Base-by-base conservation (phyloP, 768 basidiomycete species). In the Phylloporus sp. region DNA sequence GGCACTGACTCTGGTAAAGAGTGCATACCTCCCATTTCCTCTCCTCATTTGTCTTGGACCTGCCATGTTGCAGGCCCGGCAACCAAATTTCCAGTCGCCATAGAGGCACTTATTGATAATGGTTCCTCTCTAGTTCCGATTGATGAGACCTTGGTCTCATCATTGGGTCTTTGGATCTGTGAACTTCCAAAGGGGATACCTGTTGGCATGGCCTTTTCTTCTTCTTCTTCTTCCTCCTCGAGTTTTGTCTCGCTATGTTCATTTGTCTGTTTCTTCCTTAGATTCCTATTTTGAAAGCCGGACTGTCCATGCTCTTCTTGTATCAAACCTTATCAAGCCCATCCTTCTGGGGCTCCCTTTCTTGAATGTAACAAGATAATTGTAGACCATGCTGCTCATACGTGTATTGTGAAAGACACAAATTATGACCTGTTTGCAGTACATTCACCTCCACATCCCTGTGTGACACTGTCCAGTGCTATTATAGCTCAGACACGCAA, bases 301-400 rank as follows among this genome's bases (percentile, higher is more conserved):
- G n/a, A n/a, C n/a, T n/a, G n/a, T n/a, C n/a, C n/a, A n/a, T n/a
- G n/a, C n/a, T n/a, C n/a, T n/a, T n/a, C n/a, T n/a, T n/a, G n/a
- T n/a, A n/a, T n/a, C n/a, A n/a, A n/a, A n/a, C n/a, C n/a, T n/a
- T n/a, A n/a, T n/a, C n/a, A n/a, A n/a, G n/a, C n/a, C n/a, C n/a
- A n/a, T n/a, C n/a, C n/a, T n/a, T n/a, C n/a, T n/a, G n/a, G n/a
- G n/a, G n/a, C n/a, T n/a, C n/a, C 72, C 0, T 75, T 70, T 24
- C 58, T 75, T 1, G 22, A 36, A 10, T 50, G 54, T 2, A 77
- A 77, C 52, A 31, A 62, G 0, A 70, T 77, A 55, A 52, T 71
- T 0, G 53, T 66, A 26, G 69, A 76, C 44, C 63, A 69, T 20
- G 45, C 42, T 0, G 0, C 32, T 0, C 43, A 35, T 2, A 52